Evolutionary conservation across 176 grass and related monocot species (phyloP), one percentile per base, ranked within the genome.

Genomic region (Carex kokanica): DNA sequence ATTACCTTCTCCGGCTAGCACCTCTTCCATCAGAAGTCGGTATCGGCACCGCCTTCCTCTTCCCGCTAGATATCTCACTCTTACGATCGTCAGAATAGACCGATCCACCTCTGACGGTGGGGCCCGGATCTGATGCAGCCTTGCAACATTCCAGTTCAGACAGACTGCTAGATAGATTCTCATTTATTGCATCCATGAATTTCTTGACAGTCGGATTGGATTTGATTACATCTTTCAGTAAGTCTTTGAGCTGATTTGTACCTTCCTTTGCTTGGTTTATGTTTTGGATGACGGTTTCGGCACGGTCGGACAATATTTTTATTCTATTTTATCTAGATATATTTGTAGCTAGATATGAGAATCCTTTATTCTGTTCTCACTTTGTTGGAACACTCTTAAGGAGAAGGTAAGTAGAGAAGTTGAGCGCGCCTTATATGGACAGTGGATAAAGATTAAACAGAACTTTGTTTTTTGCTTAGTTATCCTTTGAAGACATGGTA

Each of bases 1-100:
- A 72, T 69, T 69, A 88, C 93, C 90, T 94, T 64, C 81, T 92
- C 74, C 86, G 49, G 64, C n/a, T 75, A 45, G 74, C 69, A 62
- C 79, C 66, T 90, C 79, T 27, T 89, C 60, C 29, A 87, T 81
- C 83, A 24, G 73, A 56, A 34, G 57, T 64, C 15, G 41, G 72
- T 61, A 63, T 31, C 8, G 63, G 81, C 51, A 83, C 15, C 31
- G 45, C 81, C 85, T 79, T 86, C 55, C 78, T 86, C 60, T 72
- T 85, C 60, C 53, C 55, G 3, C 51, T 66, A 8, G 40, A 83
- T 13, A 29, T 83, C 78, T 78, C 70, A 71, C 77, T 86, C 83
- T 74, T 83, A 34, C 55, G 73, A 13, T 69, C 14, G 0, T 62
- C 56, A 0, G 38, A 53, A 43, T 18, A 60, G 3, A 43, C 66